phyloP scores from a whole-genome alignment of 2,329 filamentous ascomycete species.

The Stagonosporopsis chrysanthemi region DNA sequence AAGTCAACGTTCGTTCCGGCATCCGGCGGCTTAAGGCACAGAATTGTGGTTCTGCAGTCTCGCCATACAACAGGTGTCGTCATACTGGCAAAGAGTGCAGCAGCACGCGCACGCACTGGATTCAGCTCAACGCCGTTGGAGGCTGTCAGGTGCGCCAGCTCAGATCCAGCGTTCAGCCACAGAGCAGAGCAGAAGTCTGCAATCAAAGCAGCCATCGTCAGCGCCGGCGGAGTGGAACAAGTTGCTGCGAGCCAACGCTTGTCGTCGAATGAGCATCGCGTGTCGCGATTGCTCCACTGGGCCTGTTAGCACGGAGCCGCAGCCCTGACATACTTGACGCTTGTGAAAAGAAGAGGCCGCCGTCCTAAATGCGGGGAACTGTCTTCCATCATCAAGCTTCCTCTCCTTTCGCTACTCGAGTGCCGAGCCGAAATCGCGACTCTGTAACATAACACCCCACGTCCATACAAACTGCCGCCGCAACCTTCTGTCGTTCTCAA shows the following conservation, averaged over 20 bases:
- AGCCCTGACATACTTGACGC: conserved; percentile 33
- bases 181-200: conserved; percentile 1
- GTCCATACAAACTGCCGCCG: conserved; percentile 32
- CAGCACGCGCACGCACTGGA: conserved; percentile 38
- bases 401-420: conserved; percentile 42
- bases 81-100: conserved; percentile 28
- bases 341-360: conserved; percentile 41
- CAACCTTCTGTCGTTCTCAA: conserved; percentile 22
- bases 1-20: conserved; percentile 36
- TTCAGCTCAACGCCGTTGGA: conserved; percentile 8
- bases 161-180: conserved; percentile 16
- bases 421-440: conserved; percentile 43
- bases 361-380: conserved; percentile 48
- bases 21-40: conserved; percentile 33
- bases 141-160: conserved; percentile 12
- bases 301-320: conserved; percentile 36
- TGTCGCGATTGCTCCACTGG: conserved; percentile 39
- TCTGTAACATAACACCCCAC: conserved; percentile 38
- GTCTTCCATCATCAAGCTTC: conserved; percentile 39
- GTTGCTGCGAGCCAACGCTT: conserved; percentile 31
- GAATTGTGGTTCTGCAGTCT: conserved; percentile 24
- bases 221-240: conserved; percentile 38
- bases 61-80: conserved; percentile 32
- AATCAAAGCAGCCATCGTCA: conserved; percentile 11
- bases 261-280: conserved; percentile 33